phyloP scores from a whole-genome alignment of 2,329 filamentous ascomycete species.

The Hypoxylon sp. region DNA sequence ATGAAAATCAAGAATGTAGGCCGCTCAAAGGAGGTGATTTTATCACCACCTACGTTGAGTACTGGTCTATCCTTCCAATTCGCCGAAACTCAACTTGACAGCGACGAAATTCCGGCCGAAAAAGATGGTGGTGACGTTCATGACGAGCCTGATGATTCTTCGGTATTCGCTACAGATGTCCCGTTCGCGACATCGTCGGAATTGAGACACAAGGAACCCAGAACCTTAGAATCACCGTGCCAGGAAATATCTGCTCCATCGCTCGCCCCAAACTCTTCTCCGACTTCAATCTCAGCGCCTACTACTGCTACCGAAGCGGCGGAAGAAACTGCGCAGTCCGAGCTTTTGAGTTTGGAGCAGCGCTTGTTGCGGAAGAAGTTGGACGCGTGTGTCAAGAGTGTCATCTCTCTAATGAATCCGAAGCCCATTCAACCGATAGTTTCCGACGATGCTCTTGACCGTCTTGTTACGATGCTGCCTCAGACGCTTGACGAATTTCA shows the following conservation, averaged over 20 bases:
- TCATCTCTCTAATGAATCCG: slow-evolving; percentile 9
- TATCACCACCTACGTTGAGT: neutral
- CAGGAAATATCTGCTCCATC: neutral
- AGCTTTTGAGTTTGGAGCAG: slow-evolving; percentile 5
- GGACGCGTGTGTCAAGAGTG: slow-evolving; percentile 19
- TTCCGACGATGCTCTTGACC: slow-evolving; percentile 13
- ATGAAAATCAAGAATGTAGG: slow-evolving; percentile 6
- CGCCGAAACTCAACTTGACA: neutral
- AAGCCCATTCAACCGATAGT: slow-evolving; percentile 23
- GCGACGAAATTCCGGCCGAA: neutral
- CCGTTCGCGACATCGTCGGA: neutral
- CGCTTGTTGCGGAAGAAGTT: slow-evolving; percentile 19
- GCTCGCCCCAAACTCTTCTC: neutral
- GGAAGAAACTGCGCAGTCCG: neutral
- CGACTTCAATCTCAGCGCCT: neutral
- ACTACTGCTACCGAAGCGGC: neutral
- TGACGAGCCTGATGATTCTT: neutral
- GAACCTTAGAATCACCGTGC: neutral
- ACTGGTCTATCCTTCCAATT: slow-evolving; percentile 20
- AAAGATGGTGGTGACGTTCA: neutral
- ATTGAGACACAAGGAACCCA: slow-evolving; percentile 6
- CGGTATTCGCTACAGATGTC: neutral
- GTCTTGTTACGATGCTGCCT: slow-evolving; percentile 18
- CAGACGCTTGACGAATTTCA: slow-evolving; percentile 19
- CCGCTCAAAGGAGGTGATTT: slow-evolving; percentile 13